Base-by-base conservation (phyloP, 805 yeast genomes). In the Blastobotrys chiropterorum region DNA sequence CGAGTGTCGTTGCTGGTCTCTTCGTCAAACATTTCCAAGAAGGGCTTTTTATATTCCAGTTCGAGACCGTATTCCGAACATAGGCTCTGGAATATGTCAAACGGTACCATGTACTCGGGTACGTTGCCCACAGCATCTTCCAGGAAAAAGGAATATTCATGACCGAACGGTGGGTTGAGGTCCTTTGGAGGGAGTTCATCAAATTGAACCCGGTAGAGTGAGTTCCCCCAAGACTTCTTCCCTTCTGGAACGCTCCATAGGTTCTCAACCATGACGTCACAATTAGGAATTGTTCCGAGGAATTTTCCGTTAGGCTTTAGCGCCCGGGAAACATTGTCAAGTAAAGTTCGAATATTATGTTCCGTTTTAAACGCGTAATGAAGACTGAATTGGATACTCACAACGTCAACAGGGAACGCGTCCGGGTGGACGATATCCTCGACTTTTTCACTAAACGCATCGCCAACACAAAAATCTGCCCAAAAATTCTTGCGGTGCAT, bases 31-130 rank as follows among this genome's bases (percentile, higher is more conserved):
- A 90, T 79, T 46, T 89, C 90, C 57, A 84, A 78, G 60, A 94
- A 92, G 49, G 86, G 83, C 73, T 82, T 82, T 62, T 83, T 83
- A 59, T 80, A 80, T 53, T 83, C 77, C 53, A 94, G 69, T 52
- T 81, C 84, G 56, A 92, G 68, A 13, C 88, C 88, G 66, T 82
- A 86, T 53, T 89, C 95, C 63, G 84, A 88, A 44, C 97, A 95
- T 50, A 92, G 70, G 51, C 84, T 80, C 67, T 96, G 76, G 53
- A 94, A 79, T 1, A 83, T 79, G 62, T 92, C 97, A 68, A 94
- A 90, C 1, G 97, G 98, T 4, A 94, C 97, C 3, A 94, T 95
- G 62, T 86, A 94, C 64, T 94, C 99, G 0, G 98, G 98, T 20
- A 94, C 97, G 61, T 94, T 84, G 56, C 89, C 97, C 47, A 94